Evolutionary conservation across 768 basidiomycete species (phyloP).

Genomic region (Neoboletus brunneissimus): DNA sequence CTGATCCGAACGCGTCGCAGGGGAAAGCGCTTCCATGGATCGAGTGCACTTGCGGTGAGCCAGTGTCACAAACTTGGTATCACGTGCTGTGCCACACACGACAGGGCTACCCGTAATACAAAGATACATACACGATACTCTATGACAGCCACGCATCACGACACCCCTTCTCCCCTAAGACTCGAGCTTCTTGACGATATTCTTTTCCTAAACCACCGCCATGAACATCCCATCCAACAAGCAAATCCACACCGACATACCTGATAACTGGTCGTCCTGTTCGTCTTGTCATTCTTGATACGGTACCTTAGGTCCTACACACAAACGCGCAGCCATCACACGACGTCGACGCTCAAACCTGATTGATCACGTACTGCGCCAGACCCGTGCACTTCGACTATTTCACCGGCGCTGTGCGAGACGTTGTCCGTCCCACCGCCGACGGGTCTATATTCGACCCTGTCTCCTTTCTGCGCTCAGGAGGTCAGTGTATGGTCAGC

Average conservation of each 20-base stretch:
- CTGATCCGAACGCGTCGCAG: conserved; percentile 34
- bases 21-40: conserved; percentile 22
- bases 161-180: neutral
- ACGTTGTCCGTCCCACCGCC: conserved; percentile 41
- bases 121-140: conserved; percentile 8
- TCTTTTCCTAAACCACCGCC: conserved; percentile 30
- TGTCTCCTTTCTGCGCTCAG: conserved; percentile 35
- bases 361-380: conserved; percentile 32
- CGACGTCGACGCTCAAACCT: no score
- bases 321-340: neutral
- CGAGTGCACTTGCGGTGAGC: neutral
- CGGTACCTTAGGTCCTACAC: conserved; percentile 33
- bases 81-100: conserved; percentile 12
- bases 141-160: neutral
- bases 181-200: conserved; percentile 34
- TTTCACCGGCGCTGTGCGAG: conserved; percentile 36
- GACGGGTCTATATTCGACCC: conserved; percentile 43
- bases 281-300: conserved; percentile 45
- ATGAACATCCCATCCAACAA: neutral
- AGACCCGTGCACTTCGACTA: conserved; percentile 32
- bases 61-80: neutral
- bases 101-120: no score
- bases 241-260: conserved; percentile 13
- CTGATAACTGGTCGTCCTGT: conserved; percentile 39
- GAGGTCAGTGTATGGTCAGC: neutral